Evolutionary conservation across 2,329 filamentous ascomycete species (phyloP).

Genomic region (Alternaria rosae): DNA sequence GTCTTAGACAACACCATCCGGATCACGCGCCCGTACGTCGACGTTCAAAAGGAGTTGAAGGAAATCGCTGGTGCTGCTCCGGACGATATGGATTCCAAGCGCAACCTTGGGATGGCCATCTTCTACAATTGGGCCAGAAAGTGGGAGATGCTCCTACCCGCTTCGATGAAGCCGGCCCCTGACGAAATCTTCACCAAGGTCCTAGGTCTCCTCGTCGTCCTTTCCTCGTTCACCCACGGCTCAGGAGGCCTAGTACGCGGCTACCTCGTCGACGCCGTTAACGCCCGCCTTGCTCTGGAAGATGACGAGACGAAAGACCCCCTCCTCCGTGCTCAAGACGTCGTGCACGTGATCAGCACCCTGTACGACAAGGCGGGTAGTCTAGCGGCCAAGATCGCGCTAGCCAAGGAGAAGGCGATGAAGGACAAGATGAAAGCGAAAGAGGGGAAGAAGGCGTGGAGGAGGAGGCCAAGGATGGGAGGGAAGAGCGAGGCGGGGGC

Average conservation of each 20-base stretch:
- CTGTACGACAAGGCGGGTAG: not conserved
- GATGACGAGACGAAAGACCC: not conserved
- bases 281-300: not conserved
- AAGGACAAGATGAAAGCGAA: not conserved
- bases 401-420: not conserved
- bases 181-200: not conserved
- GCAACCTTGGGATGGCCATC: not conserved
- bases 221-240: not conserved
- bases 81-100: not conserved
- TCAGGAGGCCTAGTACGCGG: not conserved
- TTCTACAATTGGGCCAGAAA: not conserved
- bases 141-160: not conserved
- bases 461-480: not conserved
- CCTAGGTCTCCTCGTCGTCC: not conserved
- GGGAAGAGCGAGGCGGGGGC: not conserved
- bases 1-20: not conserved
- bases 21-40: not conserved
- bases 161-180: not conserved
- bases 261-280: not conserved
- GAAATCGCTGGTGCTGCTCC: not conserved
- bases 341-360: not conserved
- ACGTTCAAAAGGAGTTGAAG: not conserved
- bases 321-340: not conserved
- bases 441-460: not conserved
- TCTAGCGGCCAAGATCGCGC: not conserved